These are phyloP conservation scores for Chrysosporium queenslandicum DNA, from an alignment of 2,329 filamentous ascomycete species.

Conservation along the genomic window DNA sequence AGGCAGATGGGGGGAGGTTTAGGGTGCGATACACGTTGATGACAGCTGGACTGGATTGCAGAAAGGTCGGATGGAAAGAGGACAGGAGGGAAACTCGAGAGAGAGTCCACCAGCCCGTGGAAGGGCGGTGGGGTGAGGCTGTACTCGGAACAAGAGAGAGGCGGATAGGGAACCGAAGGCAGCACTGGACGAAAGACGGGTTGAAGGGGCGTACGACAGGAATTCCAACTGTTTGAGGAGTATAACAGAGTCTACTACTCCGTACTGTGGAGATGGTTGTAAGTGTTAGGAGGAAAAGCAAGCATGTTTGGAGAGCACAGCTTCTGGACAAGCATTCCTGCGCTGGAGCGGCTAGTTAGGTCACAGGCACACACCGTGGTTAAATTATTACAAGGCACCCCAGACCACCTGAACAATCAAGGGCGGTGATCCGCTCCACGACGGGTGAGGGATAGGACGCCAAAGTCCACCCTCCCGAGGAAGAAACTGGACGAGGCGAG, in stretches of 20 bases:
- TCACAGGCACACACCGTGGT: slow-evolving; percentile 11
- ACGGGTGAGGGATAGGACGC: too few relatives aligned
- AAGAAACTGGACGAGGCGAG: too few relatives aligned
- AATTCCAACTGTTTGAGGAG: not conserved
- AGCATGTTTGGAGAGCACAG: slow-evolving; percentile 7
- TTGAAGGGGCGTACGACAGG: not conserved
- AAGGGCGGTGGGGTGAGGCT: slow-evolving; percentile 12
- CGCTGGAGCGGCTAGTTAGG: slow-evolving; percentile 13
- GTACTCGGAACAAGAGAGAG: slow-evolving; percentile 4
- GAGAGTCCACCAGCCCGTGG: slow-evolving; percentile 5
- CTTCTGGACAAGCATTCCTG: slow-evolving; percentile 10
- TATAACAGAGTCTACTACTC: not conserved
- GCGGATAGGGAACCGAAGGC: not conserved
- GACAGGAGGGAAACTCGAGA: not conserved
- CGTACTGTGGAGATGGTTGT: not conserved
- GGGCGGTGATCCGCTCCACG: not conserved
- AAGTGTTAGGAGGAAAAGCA: not conserved
- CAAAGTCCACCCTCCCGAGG: too few relatives aligned
- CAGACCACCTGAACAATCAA: not conserved
- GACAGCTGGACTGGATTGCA: not conserved
- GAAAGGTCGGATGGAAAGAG: not conserved
- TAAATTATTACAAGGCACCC: slow-evolving; percentile 6
- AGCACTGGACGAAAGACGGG: not conserved
- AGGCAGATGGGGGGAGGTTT: too few relatives aligned
- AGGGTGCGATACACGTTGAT: not conserved